These are phyloP conservation scores for Backusella circina DNA, from an alignment of 192 early-diverging fungal species.

Conservation along the genomic window DNA sequence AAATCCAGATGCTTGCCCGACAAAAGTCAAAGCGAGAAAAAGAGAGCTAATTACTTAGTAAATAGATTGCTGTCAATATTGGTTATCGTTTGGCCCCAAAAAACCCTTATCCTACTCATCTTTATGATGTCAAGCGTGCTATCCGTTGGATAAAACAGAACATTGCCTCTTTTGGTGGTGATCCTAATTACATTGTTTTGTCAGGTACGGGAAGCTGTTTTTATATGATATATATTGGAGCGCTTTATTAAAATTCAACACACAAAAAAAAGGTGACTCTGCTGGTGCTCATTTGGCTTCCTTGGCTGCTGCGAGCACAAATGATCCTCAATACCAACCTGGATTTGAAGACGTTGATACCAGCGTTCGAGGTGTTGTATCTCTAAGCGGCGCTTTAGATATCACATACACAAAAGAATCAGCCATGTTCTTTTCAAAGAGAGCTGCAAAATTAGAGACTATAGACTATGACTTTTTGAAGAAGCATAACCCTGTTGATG, in stretches of 20 bases:
- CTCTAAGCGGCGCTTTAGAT: conserved; percentile 24
- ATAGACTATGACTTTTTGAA: conserved; percentile 10
- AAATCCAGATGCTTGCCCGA: neutral
- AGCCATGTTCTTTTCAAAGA: conserved; percentile 16
- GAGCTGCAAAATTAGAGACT: neutral
- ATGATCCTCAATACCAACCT: conserved; percentile 28
- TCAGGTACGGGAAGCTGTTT: conserved; percentile 31
- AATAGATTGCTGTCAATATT: conserved; percentile 60
- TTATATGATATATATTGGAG: neutral
- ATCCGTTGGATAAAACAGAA: conserved; percentile 65
- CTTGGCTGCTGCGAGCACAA: conserved; percentile 22
- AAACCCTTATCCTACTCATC: conserved; percentile 52
- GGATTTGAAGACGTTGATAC: conserved; percentile 33
- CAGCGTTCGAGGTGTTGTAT: conserved; percentile 21
- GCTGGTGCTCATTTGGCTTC: conserved; percentile 27
- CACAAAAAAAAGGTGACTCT: conserved; percentile 20
- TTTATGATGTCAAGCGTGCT: conserved; percentile 67
- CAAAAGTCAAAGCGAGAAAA: neutral
- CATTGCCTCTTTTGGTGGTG: conserved; percentile 60
- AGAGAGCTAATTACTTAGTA: neutral
- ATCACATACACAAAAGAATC: neutral
- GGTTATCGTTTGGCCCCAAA: conserved; percentile 53
- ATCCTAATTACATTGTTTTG: conserved; percentile 66
- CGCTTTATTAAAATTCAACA: neutral
- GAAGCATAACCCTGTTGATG: conserved; percentile 3